Base-by-base conservation (phyloP, 257 asterid species). In the Solanum sitiens region DNA sequence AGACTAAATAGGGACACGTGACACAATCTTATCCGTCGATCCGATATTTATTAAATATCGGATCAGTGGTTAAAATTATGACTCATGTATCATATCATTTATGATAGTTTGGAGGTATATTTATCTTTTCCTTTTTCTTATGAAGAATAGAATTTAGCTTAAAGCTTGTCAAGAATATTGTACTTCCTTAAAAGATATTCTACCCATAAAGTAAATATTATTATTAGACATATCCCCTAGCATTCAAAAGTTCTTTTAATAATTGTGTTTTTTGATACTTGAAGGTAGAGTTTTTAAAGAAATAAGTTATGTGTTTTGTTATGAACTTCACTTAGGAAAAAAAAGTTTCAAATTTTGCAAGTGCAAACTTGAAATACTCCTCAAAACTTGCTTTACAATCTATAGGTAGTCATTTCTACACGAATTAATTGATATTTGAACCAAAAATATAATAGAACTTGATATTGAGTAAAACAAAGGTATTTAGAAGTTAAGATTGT, bases 51-150 rank as follows among this genome's bases (percentile, higher is more conserved):
- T 14, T 47, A 47, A 47, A 47, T 0, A 2, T 47, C 7, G 20
- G 0, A 0, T 47, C 0, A 47, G 0, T 47, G 3, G 1, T 13
- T 14, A 47, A 14, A 7, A 47, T 47, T 47, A 4, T 47, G 3
- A 47, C 56, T 50, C 59, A 2, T 15, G 21, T 0, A 50, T 50
- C 59, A 50, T 14, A 50, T 8, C 8, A 50, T 50, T 50, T 14
- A 47, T 14, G 3, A 47, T 47, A 14, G 59, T 47, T 13, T 2
- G 20, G 6, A 7, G 16, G 3, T 47, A 47, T 47, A 47, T 47
- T 47, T 47, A 1, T 47, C 59, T 0, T 47, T 47, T 15, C 8
- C 2, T 47, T 14, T 47, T 47, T 47, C 59, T 47, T 47, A 47
- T 47, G 59, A 15, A 63, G 1, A 63, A 10, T 63, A 63, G 71